Percentiles rank a stretch among this genome's conserved stretches.
Conservation (phyloP, 108 stramenopile genomes). For the Skeletonema grethae region DNA sequence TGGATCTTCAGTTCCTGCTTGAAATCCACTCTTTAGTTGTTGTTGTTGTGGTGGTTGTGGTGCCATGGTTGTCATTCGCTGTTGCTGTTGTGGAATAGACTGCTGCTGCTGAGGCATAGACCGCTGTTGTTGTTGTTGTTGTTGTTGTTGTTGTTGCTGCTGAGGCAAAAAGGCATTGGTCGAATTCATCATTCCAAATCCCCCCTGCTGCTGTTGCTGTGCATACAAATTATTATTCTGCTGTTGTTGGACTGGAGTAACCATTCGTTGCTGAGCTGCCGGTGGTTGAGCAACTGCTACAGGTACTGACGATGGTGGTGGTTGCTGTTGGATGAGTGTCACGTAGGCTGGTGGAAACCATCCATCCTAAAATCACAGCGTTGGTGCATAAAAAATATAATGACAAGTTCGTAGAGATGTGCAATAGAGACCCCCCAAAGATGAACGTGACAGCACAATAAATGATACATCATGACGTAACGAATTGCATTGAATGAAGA, state of each 20-base stretch:
- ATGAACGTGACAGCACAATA: neutral
- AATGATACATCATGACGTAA: conserved; percentile 4
- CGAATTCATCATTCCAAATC: conserved; percentile 5
- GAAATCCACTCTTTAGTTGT: conserved; percentile 34
- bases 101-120: neutral
- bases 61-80: neutral
- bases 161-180: neutral
- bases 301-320: neutral
- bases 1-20: conserved; percentile 67
- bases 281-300: conserved; percentile 32
- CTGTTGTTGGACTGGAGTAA: conserved; percentile 12
- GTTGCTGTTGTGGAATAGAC: conserved; percentile 14
- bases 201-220: conserved; percentile 19
- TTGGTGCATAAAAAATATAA: no score
- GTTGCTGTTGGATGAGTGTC: conserved; percentile 20
- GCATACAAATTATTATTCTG: conserved; percentile 21
- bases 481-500: neutral
- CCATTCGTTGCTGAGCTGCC: neutral
- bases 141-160: conserved; percentile 8
- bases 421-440: conserved; percentile 18
- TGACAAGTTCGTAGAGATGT: no score
- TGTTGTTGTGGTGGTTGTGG: neutral
- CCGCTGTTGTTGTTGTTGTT: no score
- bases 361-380: conserved; percentile 46
- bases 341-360: conserved; percentile 90